Conservation (phyloP, 805 yeast species). For the Barnettozyma vustinii region DNA sequence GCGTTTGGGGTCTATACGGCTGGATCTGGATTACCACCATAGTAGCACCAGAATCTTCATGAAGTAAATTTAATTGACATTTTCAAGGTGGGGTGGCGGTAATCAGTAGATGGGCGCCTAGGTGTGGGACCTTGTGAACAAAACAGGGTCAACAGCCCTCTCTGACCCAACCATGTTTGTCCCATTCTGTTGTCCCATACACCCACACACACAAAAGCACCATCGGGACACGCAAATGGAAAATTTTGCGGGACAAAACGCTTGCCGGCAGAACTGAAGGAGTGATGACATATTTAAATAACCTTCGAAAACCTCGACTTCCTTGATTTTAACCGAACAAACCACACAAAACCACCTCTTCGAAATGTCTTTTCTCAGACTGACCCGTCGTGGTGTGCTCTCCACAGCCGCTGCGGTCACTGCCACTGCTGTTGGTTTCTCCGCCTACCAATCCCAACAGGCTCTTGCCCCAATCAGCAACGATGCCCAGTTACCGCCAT, state of each 20-base stretch:
- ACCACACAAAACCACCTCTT: background rate
- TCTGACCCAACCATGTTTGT: background rate
- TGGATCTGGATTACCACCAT: too few species aligned
- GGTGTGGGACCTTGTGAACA: too few species aligned
- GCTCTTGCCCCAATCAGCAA: slow-evolving; percentile 12
- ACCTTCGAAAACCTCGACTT: background rate
- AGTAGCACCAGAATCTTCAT: too few species aligned
- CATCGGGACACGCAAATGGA: background rate
- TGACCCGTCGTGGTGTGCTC: slow-evolving; percentile 19
- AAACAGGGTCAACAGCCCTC: too few species aligned
- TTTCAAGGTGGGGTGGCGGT: too few species aligned
- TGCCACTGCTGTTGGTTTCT: slow-evolving; percentile 18
- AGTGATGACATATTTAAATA: slow-evolving; percentile 1
- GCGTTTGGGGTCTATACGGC: too few species aligned
- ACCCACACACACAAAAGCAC: background rate
- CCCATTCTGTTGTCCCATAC: background rate
- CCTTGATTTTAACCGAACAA: background rate
- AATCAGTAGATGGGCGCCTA: too few species aligned
- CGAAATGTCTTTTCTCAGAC: slow-evolving; percentile 23
- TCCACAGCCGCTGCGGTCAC: slow-evolving; percentile 23
- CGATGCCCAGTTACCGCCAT: slow-evolving; percentile 27
- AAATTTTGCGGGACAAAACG: slow-evolving; percentile 5
- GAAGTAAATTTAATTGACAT: too few species aligned
- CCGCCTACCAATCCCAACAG: slow-evolving; percentile 8
- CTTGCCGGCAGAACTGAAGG: background rate